Base-by-base conservation (phyloP, 2,329 filamentous ascomycete genomes). In the Leptographium flavum region DNA sequence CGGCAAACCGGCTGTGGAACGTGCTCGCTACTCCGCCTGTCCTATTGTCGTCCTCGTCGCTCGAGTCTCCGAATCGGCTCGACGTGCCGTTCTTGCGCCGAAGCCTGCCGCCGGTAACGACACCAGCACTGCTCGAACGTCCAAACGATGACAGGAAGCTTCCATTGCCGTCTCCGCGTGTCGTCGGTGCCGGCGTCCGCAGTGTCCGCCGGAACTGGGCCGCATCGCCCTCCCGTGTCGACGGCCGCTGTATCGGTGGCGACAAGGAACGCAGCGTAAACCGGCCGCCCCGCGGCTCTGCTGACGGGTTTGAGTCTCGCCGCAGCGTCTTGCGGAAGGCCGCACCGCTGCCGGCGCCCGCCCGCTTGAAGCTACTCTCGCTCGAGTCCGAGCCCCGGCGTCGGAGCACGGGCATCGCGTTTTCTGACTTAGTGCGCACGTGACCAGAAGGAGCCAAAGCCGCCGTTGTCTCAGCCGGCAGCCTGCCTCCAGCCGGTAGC, bases 341-440 rank as follows among this genome's bases (percentile, higher is more conserved):
- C 44, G 77, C 73, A 0, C 41, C 31, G 5, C 37, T 30, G 19
- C 41, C 38, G 11, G 14, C 11, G 28, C 36, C n/a, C 15, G 32
- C 22, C 25, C 85, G 80, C 56, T 76, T 82, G 65, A 94, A 94
- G 58, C 86, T 94, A 62, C 84, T 94, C 38, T 85, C 80, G 55
- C 81, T 86, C 25, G 74, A 79, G 52, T 79, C 76, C 0, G 80
- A 83, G 17, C 65, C 68, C 10, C 66, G 71, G 2, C 79, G 71
- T 47, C 66, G 63, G 9, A 76, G 42, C 15, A 31, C 21, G 9
- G 7, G 9, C 28, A 47, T 32, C 53, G n/a, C 22, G 15, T 5
- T 19, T n/a, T 30, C n/a, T n/a, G n/a, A n/a, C n/a, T n/a, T n/a
- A n/a, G n/a, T n/a, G n/a, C 27, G 27, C 27, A 28, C 27, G 27